These are phyloP conservation scores for Blakeslea trispora DNA, from an alignment of 371 early-diverging fungal species.

Conservation along the genomic window DNA sequence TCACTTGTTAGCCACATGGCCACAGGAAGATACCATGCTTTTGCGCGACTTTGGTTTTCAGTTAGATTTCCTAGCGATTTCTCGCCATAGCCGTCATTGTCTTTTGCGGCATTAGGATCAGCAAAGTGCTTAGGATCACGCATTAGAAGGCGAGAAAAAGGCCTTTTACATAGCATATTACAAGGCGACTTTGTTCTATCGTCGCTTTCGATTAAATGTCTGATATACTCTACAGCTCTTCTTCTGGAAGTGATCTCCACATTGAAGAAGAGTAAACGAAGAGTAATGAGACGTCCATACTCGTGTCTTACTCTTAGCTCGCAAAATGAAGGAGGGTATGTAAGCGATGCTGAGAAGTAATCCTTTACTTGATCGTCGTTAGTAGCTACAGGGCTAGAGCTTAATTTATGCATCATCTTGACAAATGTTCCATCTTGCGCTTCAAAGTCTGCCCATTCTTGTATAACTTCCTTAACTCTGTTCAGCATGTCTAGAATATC, in stretches of 20 bases:
- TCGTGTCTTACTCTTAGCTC: slow-evolving; percentile 46
- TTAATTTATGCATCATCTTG: slow-evolving; percentile 33
- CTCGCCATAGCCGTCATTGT: neutral
- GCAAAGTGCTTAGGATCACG: slow-evolving; percentile 49
- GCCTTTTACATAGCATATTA: slow-evolving; percentile 49
- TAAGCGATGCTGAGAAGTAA: slow-evolving; percentile 24
- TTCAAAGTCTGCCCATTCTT: slow-evolving; percentile 39
- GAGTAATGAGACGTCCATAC: slow-evolving; percentile 42
- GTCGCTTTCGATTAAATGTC: slow-evolving; percentile 17
- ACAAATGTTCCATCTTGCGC: slow-evolving; percentile 49
- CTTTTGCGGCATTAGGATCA: slow-evolving; percentile 1
- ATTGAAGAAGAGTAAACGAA: slow-evolving; percentile 55
- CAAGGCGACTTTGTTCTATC: slow-evolving; percentile 21
- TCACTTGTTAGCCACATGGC: slow-evolving; percentile 46
- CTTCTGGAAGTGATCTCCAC: slow-evolving; percentile 40
- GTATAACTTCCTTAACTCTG: slow-evolving; percentile 20
- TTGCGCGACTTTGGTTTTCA: slow-evolving; percentile 17
- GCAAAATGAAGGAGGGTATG: slow-evolving; percentile 41
- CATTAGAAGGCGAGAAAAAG: slow-evolving; percentile 52
- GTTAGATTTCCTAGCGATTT: slow-evolving; percentile 10
- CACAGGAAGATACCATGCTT: slow-evolving; percentile 47
- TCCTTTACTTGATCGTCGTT: slow-evolving; percentile 26
- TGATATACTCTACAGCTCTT: slow-evolving; percentile 24
- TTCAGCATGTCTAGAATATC: slow-evolving; percentile 30
- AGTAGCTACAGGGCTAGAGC: slow-evolving; percentile 2